Percentiles rank a stretch among this genome's conserved stretches.
Conservation (phyloP, 805 yeast species). For the Wickerhamomyces bovis region DNA sequence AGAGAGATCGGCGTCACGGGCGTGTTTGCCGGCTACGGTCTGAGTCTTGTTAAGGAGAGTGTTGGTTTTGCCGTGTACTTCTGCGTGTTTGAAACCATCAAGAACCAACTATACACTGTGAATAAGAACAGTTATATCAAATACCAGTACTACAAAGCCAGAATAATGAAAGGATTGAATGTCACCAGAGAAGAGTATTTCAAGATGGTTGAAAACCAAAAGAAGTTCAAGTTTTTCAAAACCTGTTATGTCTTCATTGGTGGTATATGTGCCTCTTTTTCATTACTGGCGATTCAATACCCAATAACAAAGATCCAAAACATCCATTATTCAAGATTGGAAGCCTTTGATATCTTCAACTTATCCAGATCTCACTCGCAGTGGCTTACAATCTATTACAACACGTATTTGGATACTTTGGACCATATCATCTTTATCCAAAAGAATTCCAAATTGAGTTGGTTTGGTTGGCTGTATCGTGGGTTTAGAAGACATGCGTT, state of each 20-base stretch:
- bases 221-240: constrained; percentile 41
- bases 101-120: constrained; percentile 54
- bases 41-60: constrained; percentile 72
- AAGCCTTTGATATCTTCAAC: constrained; percentile 64
- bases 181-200: constrained; percentile 14
- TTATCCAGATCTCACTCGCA: constrained; percentile 18
- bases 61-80: constrained; percentile 82
- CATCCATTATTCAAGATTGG: constrained; percentile 71
- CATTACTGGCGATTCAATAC: constrained; percentile 72
- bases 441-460: constrained; percentile 46
- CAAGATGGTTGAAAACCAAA: constrained; percentile 23
- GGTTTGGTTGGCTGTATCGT: constrained; percentile 66
- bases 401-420: constrained; percentile 73
- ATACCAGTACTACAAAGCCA: constrained; percentile 35
- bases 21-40: constrained; percentile 84
- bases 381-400: constrained; percentile 45
- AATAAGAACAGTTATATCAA: constrained; percentile 40
- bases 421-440: constrained; percentile 51
- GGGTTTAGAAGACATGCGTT: constrained; percentile 72
- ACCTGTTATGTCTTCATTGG: constrained; percentile 71
- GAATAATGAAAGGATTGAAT: constrained; percentile 11
- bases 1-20: constrained; percentile 73
- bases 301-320: constrained; percentile 79
- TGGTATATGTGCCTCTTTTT: constrained; percentile 81
- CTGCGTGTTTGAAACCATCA: constrained; percentile 71